Evolutionary conservation across 2,329 filamentous ascomycete genomes (phyloP).

Genomic region (Cryoendolithus antarcticus): DNA sequence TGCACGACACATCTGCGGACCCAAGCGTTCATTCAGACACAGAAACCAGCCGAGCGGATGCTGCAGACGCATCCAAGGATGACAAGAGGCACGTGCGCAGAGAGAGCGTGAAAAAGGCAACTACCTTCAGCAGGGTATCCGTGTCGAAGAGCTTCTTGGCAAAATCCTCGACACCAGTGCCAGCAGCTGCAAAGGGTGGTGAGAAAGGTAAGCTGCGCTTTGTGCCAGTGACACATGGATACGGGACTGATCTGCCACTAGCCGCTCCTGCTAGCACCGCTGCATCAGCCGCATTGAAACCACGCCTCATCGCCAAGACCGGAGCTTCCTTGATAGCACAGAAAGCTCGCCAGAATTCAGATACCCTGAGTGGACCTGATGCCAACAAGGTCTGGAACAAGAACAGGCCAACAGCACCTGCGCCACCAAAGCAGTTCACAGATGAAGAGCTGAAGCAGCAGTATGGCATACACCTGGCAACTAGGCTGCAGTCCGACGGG

Average conservation of each 20-base stretch:
- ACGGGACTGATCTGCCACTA: constrained; percentile 8
- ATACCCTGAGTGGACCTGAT: constrained; percentile 46
- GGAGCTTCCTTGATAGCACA: constrained; percentile 42
- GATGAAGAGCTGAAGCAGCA: constrained; percentile 76
- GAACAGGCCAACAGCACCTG: constrained; percentile 57
- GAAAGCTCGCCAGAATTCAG: constrained; percentile 21
- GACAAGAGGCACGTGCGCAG: constrained; percentile 45
- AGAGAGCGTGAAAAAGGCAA: constrained; percentile 56
- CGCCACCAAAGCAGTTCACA: constrained; percentile 69
- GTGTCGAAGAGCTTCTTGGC: constrained; percentile 79
- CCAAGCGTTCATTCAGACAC: constrained; percentile 56
- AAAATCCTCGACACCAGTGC: constrained; percentile 48
- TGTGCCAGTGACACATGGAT: no score
- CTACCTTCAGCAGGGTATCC: constrained; percentile 76
- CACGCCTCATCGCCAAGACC: constrained; percentile 64
- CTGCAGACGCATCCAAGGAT: constrained; percentile 37
- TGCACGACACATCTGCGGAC: constrained; percentile 47
- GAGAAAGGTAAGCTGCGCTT: constrained; percentile 9
- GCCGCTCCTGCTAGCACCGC: constrained; percentile 30
- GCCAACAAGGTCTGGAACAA: constrained; percentile 76
- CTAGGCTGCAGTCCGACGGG: constrained; percentile 64
- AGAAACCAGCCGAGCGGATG: constrained; percentile 52
- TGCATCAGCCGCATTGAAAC: constrained; percentile 38
- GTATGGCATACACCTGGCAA: constrained; percentile 76
- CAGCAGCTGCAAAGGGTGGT: constrained; percentile 20